Evolutionary conservation across 1,284 basidiomycete genomes (phyloP), one percentile per base, ranked within the genome.

Genomic region (Malassezia vespertilionis): DNA sequence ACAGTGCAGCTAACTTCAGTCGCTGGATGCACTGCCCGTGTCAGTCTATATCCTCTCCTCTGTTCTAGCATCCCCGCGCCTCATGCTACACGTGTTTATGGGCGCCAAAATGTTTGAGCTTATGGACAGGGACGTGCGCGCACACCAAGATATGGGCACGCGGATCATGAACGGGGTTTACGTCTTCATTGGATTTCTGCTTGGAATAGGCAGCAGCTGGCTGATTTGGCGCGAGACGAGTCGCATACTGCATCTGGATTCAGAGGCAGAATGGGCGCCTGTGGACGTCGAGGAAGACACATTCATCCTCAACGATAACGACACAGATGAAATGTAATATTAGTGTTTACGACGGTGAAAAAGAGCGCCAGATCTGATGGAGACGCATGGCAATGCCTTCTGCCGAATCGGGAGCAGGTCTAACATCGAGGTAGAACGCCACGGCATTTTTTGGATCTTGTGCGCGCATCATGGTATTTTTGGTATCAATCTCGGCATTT

Each of bases 351-450:
- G 12, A 33, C 36, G 17, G 15, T 27, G 21, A 38, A 22, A 15
- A 36, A 10, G 37, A 30, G 17, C 30, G 20, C 31, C 43, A 51
- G 37, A 31, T 28, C 14, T 38, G 48, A 26, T 51, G 43, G 23
- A 51, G 15, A 18, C 76, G 79, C 81, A 95, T 85, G 60, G 80
- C 80, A 14, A 86, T 74, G 12, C 85, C 85, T 63, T 93, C 87
- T 82, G 84, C 86, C 60, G 77, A 84, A 67, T 95, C 89, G 31
- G 96, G 72, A 1, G 91, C 90, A 1, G 91, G 91, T 37, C 91
- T 77, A 10, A 87, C 89, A 63, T 97, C 93, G 32, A 99, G 78
- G 72, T 84, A 93, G 73, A 97, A 97, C 4, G 88, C 71, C 49
- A 66, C 22, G 55, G 61, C 47, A 3, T 44, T 51, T 14, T 40